Percentiles rank a stretch among this genome's conserved stretches.
phyloP scores from a whole-genome alignment of 768 basidiomycete species.

The Russula dissimulans region DNA sequence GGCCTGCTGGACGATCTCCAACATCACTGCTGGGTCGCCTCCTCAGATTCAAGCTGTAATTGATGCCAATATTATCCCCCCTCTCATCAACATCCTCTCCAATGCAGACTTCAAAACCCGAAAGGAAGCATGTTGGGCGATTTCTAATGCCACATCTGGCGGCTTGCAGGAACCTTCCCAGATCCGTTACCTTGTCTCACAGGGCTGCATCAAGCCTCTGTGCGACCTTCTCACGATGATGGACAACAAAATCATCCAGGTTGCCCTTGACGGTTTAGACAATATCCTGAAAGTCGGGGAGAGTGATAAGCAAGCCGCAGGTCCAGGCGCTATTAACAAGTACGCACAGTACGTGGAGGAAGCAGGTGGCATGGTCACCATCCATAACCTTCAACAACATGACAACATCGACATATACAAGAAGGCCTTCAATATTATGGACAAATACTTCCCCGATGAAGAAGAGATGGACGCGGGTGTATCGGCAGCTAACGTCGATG shows the following conservation, averaged over 20 bases:
- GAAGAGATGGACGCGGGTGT: conserved; percentile 85
- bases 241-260: conserved; percentile 99
- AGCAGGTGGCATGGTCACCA: conserved; percentile 97
- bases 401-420: conserved; percentile 99
- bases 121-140: conserved; percentile 99
- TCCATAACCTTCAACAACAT: conserved; percentile 98
- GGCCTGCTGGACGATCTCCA: conserved; percentile 99
- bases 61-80: conserved; percentile 96
- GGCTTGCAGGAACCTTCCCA: conserved; percentile 93
- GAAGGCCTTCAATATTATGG: conserved; percentile 98
- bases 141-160: conserved; percentile 97
- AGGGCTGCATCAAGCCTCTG: conserved; percentile 97
- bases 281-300: conserved; percentile 98
- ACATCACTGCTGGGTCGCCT: conserved; percentile 94
- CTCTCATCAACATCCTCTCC: conserved; percentile 95
- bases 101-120: conserved; percentile 99
- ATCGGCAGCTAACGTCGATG: conserved; percentile 64
- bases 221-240: conserved; percentile 95
- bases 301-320: conserved; percentile 76
- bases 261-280: conserved; percentile 95
- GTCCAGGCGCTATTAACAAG: conserved; percentile 79
- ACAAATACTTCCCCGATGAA: conserved; percentile 97
- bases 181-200: conserved; percentile 94
- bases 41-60: conserved; percentile 96
- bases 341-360: conserved; percentile 96